Percentiles rank a stretch among this genome's conserved stretches.
Conservation (phyloP, 1,284 basidiomycete genomes). For the Leucoagaricus sp. region DNA sequence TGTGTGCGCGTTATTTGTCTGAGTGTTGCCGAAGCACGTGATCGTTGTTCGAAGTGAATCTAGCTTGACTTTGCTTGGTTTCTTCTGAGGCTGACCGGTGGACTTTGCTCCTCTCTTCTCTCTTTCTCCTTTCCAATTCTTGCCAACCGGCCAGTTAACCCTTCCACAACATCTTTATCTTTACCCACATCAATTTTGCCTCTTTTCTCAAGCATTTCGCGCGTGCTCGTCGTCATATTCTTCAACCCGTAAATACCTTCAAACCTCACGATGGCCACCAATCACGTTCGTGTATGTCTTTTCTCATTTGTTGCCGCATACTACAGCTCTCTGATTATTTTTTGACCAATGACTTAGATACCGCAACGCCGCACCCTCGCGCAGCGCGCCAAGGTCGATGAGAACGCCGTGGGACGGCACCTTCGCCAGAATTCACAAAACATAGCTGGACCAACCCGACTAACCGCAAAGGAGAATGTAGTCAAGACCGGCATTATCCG, state of each 20-base stretch:
- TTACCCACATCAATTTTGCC: conserved; percentile 21
- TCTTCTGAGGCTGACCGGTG: conserved; percentile 42
- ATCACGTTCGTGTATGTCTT: conserved; percentile 53
- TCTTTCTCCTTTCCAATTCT: conserved; percentile 23
- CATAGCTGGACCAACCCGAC: conserved; percentile 44
- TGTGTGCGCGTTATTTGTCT: conserved; percentile 35
- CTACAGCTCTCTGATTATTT: conserved; percentile 12
- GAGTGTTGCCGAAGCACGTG: conserved; percentile 39
- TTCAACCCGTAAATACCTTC: conserved; percentile 25
- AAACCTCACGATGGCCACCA: conserved; percentile 51
- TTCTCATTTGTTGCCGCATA: conserved; percentile 15
- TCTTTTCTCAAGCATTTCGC: conserved; percentile 16
- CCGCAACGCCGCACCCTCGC: conserved; percentile 43
- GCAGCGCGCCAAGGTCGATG: conserved; percentile 69
- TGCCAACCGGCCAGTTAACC: conserved; percentile 18
- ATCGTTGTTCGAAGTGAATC: conserved; percentile 16
- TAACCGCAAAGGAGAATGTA: conserved; percentile 45
- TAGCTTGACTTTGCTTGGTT: conserved; percentile 21
- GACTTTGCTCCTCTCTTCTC: conserved; percentile 27
- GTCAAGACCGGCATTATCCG: conserved; percentile 50
- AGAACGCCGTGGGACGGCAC: conserved; percentile 71
- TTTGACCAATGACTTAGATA: conserved; percentile 27
- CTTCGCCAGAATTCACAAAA: conserved; percentile 57
- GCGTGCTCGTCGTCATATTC: conserved; percentile 14
- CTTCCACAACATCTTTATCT: conserved; percentile 16